Evolutionary conservation across 768 basidiomycete species (phyloP).

Genomic region (Leucocoprinus birnbaumii): DNA sequence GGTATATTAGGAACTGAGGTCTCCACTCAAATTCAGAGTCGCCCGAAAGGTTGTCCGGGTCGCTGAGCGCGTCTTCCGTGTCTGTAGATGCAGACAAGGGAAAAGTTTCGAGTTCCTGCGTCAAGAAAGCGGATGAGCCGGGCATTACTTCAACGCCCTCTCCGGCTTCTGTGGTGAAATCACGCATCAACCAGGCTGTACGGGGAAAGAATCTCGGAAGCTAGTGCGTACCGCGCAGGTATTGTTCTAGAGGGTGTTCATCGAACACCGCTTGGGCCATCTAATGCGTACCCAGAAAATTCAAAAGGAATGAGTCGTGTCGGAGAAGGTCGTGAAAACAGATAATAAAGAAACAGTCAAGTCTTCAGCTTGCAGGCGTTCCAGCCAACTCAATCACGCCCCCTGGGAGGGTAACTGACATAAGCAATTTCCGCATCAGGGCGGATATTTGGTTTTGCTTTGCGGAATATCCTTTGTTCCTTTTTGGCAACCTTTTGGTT

Average conservation of each 20-base stretch:
- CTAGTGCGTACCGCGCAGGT: conserved; percentile 54
- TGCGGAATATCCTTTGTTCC: too few relatives aligned
- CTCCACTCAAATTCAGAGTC: conserved; percentile 34
- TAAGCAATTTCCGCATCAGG: too few relatives aligned
- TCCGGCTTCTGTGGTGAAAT: conserved; percentile 48
- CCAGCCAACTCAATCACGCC: background rate
- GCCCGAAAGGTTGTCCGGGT: background rate
- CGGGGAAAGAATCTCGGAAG: background rate
- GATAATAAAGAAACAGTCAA: conserved; percentile 1
- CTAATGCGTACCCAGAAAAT: conserved; percentile 14
- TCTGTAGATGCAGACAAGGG: conserved; percentile 17
- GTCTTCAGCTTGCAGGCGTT: background rate
- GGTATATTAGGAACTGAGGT: conserved; percentile 29
- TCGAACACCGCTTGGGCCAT: conserved; percentile 83
- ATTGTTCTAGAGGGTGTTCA: conserved; percentile 72
- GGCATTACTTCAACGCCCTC: conserved; percentile 54
- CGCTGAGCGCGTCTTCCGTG: conserved; percentile 17
- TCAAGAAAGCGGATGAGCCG: conserved; percentile 41
- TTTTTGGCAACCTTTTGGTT: too few relatives aligned
- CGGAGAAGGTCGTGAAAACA: conserved; percentile 7
- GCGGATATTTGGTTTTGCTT: too few relatives aligned
- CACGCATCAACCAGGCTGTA: background rate
- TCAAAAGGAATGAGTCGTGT: conserved; percentile 6
- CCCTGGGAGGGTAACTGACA: too few relatives aligned
- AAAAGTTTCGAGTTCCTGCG: conserved; percentile 34